Percentiles rank a stretch among this genome's conserved stretches.
phyloP scores from a whole-genome alignment of 768 basidiomycete genomes.

The Amanita fuliginea region DNA sequence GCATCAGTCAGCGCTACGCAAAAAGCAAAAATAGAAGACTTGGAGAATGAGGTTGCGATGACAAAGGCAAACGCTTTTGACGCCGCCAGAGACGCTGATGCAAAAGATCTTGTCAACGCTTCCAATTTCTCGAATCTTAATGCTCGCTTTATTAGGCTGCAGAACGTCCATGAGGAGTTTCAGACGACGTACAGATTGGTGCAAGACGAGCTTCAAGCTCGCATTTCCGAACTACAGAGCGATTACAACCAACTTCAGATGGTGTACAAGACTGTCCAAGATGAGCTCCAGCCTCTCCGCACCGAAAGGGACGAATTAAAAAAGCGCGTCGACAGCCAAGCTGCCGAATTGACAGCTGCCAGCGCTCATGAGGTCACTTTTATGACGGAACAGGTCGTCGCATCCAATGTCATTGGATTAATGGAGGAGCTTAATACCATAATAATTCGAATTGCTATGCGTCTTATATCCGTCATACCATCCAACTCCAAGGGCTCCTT shows the following conservation, averaged over 20 bases:
- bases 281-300: neutral
- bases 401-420: neutral
- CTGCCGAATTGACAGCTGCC: neutral
- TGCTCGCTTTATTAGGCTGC: neutral
- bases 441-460: neutral
- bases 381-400: neutral
- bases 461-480: neutral
- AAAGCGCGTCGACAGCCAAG: neutral
- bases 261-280: neutral
- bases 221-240: neutral
- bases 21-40: neutral
- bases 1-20: neutral
- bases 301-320: neutral
- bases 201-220: neutral
- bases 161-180: neutral
- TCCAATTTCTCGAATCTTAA: neutral
- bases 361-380: conserved; percentile 1
- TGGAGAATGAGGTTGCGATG: neutral
- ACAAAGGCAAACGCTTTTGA: neutral
- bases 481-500: neutral
- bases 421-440: neutral
- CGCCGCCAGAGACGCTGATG: neutral
- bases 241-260: neutral
- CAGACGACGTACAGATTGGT: neutral
- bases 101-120: neutral